Evolutionary conservation across 371 early-diverging fungal species (phyloP).

Genomic region (Mucor ambiguus): DNA sequence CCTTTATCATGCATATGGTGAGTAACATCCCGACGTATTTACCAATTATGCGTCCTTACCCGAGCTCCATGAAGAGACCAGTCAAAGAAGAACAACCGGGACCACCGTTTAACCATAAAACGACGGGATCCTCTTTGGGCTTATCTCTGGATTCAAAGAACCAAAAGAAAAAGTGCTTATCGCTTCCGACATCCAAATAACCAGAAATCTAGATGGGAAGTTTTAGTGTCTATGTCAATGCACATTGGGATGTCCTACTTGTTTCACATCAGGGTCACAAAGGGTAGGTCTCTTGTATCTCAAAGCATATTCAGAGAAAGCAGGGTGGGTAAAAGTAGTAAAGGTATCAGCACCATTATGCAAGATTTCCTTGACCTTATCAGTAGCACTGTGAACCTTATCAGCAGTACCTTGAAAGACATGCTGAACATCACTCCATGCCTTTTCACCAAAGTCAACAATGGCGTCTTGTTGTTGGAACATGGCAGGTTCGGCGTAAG

Average conservation of each 20-base stretch:
- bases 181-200: constrained; percentile 70
- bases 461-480: constrained; percentile 32
- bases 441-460: constrained; percentile 21
- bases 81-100: constrained; percentile 81
- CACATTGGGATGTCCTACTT: constrained; percentile 26
- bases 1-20: constrained; percentile 15
- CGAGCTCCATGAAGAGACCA: constrained; percentile 76
- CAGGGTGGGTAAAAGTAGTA: constrained; percentile 56
- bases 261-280: constrained; percentile 45
- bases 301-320: constrained; percentile 73
- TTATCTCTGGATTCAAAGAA: constrained; percentile 79
- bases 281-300: constrained; percentile 75
- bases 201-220: constrained; percentile 64
- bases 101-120: constrained; percentile 82
- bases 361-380: constrained; percentile 27
- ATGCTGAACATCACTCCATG: constrained; percentile 34
- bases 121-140: constrained; percentile 67
- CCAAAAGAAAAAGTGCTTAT: constrained; percentile 72
- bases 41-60: constrained; percentile 32
- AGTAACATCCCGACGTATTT: not conserved
- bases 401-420: constrained; percentile 17
- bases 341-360: constrained; percentile 25
- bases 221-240: not conserved
- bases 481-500: constrained; percentile 25
- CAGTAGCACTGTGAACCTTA: constrained; percentile 13